phyloP scores from a whole-genome alignment of 495 filamentous ascomycete genomes.

The Xeromyces bisporus region DNA sequence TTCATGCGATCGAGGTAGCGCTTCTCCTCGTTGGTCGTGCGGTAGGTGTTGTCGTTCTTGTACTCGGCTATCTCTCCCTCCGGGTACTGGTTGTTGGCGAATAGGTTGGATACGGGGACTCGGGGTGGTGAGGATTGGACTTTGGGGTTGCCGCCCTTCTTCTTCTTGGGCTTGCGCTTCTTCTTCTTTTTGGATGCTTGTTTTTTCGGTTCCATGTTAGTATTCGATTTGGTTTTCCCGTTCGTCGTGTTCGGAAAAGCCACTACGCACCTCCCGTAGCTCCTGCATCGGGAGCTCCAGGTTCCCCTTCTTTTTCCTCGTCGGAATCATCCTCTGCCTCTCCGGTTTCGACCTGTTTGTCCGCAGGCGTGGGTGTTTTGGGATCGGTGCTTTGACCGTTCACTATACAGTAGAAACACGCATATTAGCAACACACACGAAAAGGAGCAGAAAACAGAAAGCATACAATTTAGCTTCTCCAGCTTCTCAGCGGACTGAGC shows the following conservation, averaged over 20 bases:
- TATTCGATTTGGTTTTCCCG: constrained; percentile 1
- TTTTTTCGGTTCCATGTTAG: not conserved
- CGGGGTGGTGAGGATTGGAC: constrained; percentile 64
- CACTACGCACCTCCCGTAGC: constrained; percentile 26
- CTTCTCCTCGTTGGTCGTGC: constrained; percentile 77
- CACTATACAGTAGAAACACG: constrained; percentile 14
- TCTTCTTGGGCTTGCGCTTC: constrained; percentile 61
- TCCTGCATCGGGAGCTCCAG: constrained; percentile 20
- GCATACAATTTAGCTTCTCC: constrained; percentile 34
- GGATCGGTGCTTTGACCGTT: constrained; percentile 34
- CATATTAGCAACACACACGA: constrained; percentile 11
- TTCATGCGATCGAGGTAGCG: constrained; percentile 70
- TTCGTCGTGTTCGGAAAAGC: constrained; percentile 2
- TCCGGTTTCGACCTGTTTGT: constrained; percentile 17
- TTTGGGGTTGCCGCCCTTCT: constrained; percentile 48
- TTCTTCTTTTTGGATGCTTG: constrained; percentile 59
- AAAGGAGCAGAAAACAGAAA: constrained; percentile 1
- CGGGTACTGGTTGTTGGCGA: constrained; percentile 57
- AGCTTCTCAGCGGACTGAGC: constrained; percentile 35
- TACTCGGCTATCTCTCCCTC: constrained; percentile 68
- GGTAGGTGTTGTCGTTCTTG: constrained; percentile 58
- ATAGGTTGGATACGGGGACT: constrained; percentile 57
- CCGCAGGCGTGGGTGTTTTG: constrained; percentile 23
- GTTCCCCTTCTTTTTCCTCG: constrained; percentile 40
- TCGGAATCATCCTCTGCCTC: constrained; percentile 52